Conservation (phyloP, 2,329 filamentous ascomycete genomes). For the Colletotrichum tamarilloi region DNA sequence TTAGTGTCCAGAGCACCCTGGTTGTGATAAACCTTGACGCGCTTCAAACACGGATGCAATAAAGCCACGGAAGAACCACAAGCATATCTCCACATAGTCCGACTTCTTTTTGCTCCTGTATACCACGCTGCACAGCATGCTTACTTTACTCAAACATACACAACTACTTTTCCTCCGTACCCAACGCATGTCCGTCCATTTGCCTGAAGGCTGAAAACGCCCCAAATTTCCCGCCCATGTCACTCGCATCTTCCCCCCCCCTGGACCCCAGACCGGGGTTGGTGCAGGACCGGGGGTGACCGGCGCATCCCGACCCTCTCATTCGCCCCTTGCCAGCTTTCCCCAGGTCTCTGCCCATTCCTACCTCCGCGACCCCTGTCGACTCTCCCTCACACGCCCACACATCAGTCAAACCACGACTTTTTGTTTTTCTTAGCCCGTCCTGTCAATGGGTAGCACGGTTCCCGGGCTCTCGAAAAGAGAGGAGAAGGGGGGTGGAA, state of each 20-base stretch:
- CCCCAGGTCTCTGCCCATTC: conserved; percentile 34
- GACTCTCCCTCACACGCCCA: conserved; percentile 11
- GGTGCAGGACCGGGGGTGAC: conserved; percentile 28
- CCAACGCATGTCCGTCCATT: conserved; percentile 12
- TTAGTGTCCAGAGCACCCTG: neutral
- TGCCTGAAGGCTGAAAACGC: conserved; percentile 27
- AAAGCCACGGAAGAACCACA: neutral
- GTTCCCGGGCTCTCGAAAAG: neutral
- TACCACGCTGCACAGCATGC: conserved; percentile 2
- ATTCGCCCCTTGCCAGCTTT: conserved; percentile 26
- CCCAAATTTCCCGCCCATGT: conserved; percentile 34
- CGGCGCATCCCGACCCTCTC: conserved; percentile 27
- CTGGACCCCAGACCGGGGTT: conserved; percentile 30
- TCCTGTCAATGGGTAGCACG: conserved; percentile 12
- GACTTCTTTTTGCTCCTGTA: neutral
- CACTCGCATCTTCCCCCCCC: conserved; percentile 17
- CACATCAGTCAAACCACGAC: conserved; percentile 19
- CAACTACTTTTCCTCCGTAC: neutral
- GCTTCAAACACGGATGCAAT: neutral
- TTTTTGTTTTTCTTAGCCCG: conserved; percentile 8
- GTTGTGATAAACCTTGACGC: neutral
- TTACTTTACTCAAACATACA: neutral
- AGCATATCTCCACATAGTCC: neutral
- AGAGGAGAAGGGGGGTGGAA: conserved; percentile 18
- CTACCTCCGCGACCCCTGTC: conserved; percentile 22